These are phyloP conservation scores for Schizochytrium sp. DNA, from an alignment of 108 stramenopile genomes.

Conservation along the genomic window DNA sequence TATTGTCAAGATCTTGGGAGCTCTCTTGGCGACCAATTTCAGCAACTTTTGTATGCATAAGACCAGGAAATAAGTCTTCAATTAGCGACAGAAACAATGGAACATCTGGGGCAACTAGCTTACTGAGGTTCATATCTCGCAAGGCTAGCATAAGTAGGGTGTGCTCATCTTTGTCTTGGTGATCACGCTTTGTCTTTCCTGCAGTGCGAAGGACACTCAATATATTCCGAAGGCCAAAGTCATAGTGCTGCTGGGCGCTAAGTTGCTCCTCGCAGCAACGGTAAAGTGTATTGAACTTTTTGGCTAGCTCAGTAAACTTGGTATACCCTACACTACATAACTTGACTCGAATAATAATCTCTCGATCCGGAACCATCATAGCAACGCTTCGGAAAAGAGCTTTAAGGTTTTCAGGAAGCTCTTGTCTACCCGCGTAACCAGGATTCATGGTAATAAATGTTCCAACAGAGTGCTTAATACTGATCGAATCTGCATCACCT, in stretches of 20 bases:
- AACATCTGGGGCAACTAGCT: slow-evolving; percentile 79
- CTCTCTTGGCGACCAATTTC: slow-evolving; percentile 26
- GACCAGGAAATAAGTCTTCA: slow-evolving; percentile 70
- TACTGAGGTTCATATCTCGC: slow-evolving; percentile 80
- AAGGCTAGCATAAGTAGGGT: slow-evolving; percentile 74
- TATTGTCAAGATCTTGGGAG: slow-evolving; percentile 64
- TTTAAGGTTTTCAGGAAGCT: slow-evolving; percentile 80
- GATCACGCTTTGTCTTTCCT: slow-evolving; percentile 76
- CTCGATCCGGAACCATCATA: slow-evolving; percentile 80
- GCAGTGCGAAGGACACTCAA: slow-evolving; percentile 78
- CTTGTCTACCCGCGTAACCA: slow-evolving; percentile 77
- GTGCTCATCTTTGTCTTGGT: slow-evolving; percentile 70
- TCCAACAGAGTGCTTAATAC: slow-evolving; percentile 74
- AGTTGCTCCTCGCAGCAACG: slow-evolving; percentile 77
- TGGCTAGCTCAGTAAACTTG: slow-evolving; percentile 72
- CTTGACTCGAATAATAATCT: slow-evolving; percentile 81
- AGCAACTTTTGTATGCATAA: background rate
- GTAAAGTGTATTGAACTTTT: slow-evolving; percentile 78
- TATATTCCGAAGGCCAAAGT: slow-evolving; percentile 80
- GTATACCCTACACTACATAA: slow-evolving; percentile 78
- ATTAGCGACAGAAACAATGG: slow-evolving; percentile 78
- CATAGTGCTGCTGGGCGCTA: slow-evolving; percentile 80
- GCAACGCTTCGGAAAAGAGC: slow-evolving; percentile 76
- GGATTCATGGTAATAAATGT: slow-evolving; percentile 82
- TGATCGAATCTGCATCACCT: slow-evolving; percentile 74